These are phyloP conservation scores for Penicillium sp. DNA, from an alignment of 2,329 filamentous ascomycete species.

Conservation along the genomic window DNA sequence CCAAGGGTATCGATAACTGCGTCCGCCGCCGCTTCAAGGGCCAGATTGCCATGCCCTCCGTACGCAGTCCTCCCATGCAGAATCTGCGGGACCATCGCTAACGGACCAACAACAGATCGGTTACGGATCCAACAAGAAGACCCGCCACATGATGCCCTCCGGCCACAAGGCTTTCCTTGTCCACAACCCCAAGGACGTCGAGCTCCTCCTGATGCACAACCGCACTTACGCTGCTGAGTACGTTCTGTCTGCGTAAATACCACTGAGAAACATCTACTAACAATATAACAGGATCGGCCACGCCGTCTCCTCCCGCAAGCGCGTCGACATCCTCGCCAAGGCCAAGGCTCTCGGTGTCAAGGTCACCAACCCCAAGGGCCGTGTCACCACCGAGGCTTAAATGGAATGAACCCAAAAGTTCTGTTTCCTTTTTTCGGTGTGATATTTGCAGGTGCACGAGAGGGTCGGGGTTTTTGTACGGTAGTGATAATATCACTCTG, in stretches of 20 bases:
- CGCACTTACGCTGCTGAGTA: constrained; percentile 98
- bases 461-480: constrained; percentile 28
- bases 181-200: constrained; percentile 92
- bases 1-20: constrained; percentile 99
- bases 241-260: constrained; percentile 40
- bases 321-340: constrained; percentile 94
- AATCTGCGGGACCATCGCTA: background rate
- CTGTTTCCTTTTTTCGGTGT: constrained; percentile 28
- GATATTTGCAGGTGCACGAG: constrained; percentile 21
- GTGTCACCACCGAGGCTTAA: constrained; percentile 89
- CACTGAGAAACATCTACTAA: background rate
- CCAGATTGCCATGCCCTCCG: constrained; percentile 94
- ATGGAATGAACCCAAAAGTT: constrained; percentile 49
- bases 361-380: constrained; percentile 99
- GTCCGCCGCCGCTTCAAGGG: constrained; percentile 97
- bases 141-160: constrained; percentile 95
- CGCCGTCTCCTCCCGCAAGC: constrained; percentile 97
- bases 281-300: constrained; percentile 74
- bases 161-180: constrained; percentile 99
- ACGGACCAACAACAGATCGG: constrained; percentile 67
- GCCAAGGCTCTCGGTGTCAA: constrained; percentile 99
- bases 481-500: constrained; percentile 27
- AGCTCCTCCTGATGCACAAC: constrained; percentile 99
- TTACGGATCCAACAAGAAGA: constrained; percentile 99
- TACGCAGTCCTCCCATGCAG: constrained; percentile 51